A percentile compares a stretch with the other conserved stretches of the same genome.
Evolutionary conservation across 805 yeast species (phyloP).

Genomic region (Yueomyces sp.): DNA sequence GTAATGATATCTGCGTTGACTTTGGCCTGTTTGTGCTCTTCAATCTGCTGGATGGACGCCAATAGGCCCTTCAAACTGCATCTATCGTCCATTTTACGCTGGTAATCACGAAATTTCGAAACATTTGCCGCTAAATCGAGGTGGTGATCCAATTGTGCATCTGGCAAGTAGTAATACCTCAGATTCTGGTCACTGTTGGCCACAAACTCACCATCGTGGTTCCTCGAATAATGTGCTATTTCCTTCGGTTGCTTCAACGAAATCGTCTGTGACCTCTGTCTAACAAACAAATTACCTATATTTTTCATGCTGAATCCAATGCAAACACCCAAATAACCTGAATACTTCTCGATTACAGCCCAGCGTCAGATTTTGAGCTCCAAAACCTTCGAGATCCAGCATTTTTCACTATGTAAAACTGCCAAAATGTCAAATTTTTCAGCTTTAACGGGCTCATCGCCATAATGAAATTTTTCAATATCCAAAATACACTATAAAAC

Average conservation of each 20-base stretch:
- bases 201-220: constrained; percentile 36
- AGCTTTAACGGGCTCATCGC: neutral
- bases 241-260: constrained; percentile 81
- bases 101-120: constrained; percentile 40
- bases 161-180: constrained; percentile 73
- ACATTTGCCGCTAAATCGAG: constrained; percentile 57
- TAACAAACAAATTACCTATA: constrained; percentile 19
- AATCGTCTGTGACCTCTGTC: constrained; percentile 45
- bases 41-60: constrained; percentile 40
- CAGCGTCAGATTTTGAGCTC: too few relatives aligned
- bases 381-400: too few relatives aligned
- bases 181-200: constrained; percentile 40
- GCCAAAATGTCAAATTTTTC: too few relatives aligned
- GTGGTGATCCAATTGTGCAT: constrained; percentile 44
- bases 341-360: too few relatives aligned
- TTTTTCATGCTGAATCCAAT: constrained; percentile 12
- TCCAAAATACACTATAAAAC: too few relatives aligned
- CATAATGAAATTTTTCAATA: too few relatives aligned
- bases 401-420: too few relatives aligned
- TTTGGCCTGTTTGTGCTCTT: constrained; percentile 31
- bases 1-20: constrained; percentile 55
- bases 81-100: constrained; percentile 34
- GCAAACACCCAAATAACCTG: too few relatives aligned
- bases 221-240: constrained; percentile 51
- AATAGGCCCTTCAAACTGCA: constrained; percentile 39